phyloP scores from a whole-genome alignment of 257 asterid species.

The Nicotiana tomentosiformis region DNA sequence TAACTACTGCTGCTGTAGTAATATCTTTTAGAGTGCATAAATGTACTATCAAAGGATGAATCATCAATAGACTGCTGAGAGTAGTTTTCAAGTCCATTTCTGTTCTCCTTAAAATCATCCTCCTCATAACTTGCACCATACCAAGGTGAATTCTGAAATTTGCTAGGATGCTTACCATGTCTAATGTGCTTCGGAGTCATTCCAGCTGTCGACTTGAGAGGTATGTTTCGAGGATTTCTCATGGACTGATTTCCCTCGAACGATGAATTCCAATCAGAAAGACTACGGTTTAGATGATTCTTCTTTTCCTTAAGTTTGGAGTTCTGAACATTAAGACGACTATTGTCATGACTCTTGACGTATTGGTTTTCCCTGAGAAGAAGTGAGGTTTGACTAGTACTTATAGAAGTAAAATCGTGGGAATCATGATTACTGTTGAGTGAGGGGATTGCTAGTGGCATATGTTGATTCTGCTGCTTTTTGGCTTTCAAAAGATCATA shows the following conservation, averaged over 20 bases:
- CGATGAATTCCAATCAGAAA: not conserved
- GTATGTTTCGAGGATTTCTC: not conserved
- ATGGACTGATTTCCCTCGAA: not conserved
- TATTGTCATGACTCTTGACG: not conserved
- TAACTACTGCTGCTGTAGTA: not conserved
- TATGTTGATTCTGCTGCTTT: not conserved
- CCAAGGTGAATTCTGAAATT: constrained; percentile 8
- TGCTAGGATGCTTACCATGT: not conserved
- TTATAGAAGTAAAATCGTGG: not conserved
- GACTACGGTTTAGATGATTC: not conserved
- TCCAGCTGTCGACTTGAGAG: constrained; percentile 9
- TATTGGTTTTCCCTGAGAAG: not conserved
- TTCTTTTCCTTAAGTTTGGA: not conserved
- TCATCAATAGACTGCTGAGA: constrained; percentile 3
- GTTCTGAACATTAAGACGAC: not conserved
- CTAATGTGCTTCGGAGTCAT: constrained; percentile 12
- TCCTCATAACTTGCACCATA: not conserved
- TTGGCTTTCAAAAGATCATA: constrained; percentile 21
- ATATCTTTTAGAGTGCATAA: constrained; percentile 3
- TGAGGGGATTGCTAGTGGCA: not conserved
- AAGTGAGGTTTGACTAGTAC: not conserved
- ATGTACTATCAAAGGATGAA: constrained; percentile 7
- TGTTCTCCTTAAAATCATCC: constrained; percentile 1
- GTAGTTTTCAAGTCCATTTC: not conserved
- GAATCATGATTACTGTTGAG: not conserved